phyloP scores from a whole-genome alignment of 2,329 filamentous ascomycete genomes.

The Exophiala spinifera region DNA sequence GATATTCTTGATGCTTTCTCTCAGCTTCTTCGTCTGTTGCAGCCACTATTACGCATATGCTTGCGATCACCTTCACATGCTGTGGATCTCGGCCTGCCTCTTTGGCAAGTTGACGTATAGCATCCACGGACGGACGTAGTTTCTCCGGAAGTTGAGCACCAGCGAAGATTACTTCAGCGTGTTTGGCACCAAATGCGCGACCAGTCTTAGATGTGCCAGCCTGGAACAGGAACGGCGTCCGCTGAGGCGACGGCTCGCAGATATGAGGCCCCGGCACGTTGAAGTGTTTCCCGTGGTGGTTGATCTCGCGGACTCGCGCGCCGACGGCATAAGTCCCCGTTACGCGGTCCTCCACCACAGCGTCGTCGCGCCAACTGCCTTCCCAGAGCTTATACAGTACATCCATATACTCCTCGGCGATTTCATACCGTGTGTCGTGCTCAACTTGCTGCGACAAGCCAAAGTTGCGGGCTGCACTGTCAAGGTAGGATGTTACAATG shows the following conservation, averaged over 20 bases:
- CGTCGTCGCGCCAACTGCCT: conserved; percentile 46
- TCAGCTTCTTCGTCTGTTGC: conserved; percentile 53
- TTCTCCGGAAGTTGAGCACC: conserved; percentile 58
- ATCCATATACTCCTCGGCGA: conserved; percentile 50
- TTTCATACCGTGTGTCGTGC: conserved; percentile 50
- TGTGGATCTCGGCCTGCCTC: conserved; percentile 55
- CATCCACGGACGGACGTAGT: conserved; percentile 50
- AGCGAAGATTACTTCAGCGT: conserved; percentile 61
- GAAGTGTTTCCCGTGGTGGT: conserved; percentile 58
- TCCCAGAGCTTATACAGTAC: conserved; percentile 52
- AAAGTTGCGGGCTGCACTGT: conserved; percentile 48
- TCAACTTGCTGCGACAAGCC: conserved; percentile 46
- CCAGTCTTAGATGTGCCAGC: conserved; percentile 59
- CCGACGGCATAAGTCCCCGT: conserved; percentile 60
- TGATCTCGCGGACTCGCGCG: conserved; percentile 59
- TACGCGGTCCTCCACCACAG: conserved; percentile 56
- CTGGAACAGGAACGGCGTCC: conserved; percentile 58
- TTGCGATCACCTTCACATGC: conserved; percentile 56
- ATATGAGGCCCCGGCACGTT: conserved; percentile 46
- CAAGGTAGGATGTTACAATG: conserved; percentile 50
- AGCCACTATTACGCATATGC: conserved; percentile 50
- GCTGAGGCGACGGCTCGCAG: conserved; percentile 55
- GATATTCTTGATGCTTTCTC: conserved; percentile 51
- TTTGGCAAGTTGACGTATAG: conserved; percentile 52
- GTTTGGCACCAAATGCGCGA: conserved; percentile 54